Evolutionary conservation across 2,329 filamentous ascomycete genomes (phyloP).

Genomic region (Nemania sp.): DNA sequence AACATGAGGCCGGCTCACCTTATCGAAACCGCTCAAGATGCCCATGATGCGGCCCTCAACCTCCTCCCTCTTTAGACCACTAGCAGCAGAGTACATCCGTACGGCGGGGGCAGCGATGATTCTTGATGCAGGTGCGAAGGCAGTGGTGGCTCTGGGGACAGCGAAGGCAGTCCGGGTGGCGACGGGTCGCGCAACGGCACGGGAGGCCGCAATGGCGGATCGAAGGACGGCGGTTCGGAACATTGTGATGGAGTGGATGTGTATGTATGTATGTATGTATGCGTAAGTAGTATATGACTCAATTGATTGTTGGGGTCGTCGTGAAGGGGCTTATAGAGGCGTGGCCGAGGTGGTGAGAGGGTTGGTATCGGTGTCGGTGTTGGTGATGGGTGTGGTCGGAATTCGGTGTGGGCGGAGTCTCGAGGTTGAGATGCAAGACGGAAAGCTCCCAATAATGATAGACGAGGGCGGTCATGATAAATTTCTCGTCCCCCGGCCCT

Average conservation of each 20-base stretch:
- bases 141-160: conserved; percentile 55
- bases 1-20: conserved; percentile 68
- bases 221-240: conserved; percentile 89
- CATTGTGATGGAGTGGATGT: conserved; percentile 72
- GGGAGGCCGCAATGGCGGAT: conserved; percentile 72
- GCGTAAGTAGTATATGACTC: conserved; percentile 10
- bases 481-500: conserved; percentile 52
- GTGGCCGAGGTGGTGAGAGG: background rate
- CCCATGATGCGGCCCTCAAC: conserved; percentile 93
- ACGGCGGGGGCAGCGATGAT: conserved; percentile 74
- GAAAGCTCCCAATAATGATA: conserved; percentile 39
- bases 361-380: background rate
- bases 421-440: conserved; percentile 15
- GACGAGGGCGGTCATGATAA: conserved; percentile 48
- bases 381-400: conserved; percentile 19
- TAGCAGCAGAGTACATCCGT: conserved; percentile 87
- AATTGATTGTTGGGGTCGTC: conserved; percentile 15
- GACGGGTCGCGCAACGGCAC: conserved; percentile 69
- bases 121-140: conserved; percentile 68
- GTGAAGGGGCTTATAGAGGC: background rate
- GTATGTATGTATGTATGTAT: background rate
- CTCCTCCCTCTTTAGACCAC: conserved; percentile 82
- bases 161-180: conserved; percentile 68
- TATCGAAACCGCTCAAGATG: conserved; percentile 96
- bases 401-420: conserved; percentile 17